Conservation (phyloP, 306 rosid species). For the Acacia confusa region DNA sequence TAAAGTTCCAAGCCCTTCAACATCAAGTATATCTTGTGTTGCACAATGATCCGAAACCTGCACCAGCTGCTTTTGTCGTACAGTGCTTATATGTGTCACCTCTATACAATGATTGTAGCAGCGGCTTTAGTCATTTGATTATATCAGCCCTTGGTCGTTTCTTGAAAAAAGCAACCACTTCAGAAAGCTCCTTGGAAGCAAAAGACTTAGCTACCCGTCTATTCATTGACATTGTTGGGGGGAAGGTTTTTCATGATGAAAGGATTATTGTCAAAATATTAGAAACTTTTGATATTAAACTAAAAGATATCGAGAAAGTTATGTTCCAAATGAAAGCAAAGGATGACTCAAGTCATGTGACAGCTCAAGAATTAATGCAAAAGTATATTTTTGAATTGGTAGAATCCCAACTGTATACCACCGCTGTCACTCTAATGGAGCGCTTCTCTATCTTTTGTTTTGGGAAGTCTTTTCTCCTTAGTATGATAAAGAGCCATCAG, state of each 20-base stretch:
- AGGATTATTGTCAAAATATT: constrained; percentile 68
- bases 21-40: constrained; percentile 74
- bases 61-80: constrained; percentile 77
- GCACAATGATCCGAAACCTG: constrained; percentile 78
- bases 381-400: constrained; percentile 57
- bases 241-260: constrained; percentile 68
- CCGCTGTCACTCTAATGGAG: constrained; percentile 78
- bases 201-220: constrained; percentile 72
- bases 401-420: constrained; percentile 58
- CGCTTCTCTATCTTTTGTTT: constrained; percentile 67
- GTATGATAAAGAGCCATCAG: constrained; percentile 63
- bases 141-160: constrained; percentile 70
- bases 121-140: constrained; percentile 88
- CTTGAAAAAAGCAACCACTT: constrained; percentile 47
- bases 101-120: constrained; percentile 57
- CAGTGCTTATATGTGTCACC: constrained; percentile 81
- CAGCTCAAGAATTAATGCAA: constrained; percentile 62
- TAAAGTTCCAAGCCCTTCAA: constrained; percentile 88
- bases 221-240: constrained; percentile 60
- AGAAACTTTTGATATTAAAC: constrained; percentile 68
- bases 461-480: constrained; percentile 64
- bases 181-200: constrained; percentile 46
- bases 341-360: constrained; percentile 35
- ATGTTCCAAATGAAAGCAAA: constrained; percentile 49
- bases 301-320: constrained; percentile 62